phyloP scores from a whole-genome alignment of 1,139 yeast genomes.

The Blastobotrys indianensis region DNA sequence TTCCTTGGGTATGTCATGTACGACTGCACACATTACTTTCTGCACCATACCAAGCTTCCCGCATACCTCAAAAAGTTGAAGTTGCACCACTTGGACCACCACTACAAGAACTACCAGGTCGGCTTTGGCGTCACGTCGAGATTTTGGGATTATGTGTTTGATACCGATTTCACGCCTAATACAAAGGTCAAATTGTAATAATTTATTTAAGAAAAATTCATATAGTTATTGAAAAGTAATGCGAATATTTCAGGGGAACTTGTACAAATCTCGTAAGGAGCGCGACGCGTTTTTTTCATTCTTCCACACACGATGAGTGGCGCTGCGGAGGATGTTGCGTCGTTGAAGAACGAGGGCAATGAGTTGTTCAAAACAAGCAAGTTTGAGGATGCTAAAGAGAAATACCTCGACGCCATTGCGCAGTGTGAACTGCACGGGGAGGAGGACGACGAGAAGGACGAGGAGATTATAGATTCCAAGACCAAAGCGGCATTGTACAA shows the following conservation, averaged over 20 bases:
- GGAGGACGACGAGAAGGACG: slow-evolving; percentile 28
- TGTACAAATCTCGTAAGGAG: neutral
- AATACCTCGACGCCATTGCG: slow-evolving; percentile 60
- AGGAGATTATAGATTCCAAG: slow-evolving; percentile 28
- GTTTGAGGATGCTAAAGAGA: slow-evolving; percentile 53
- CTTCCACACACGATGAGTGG: slow-evolving; percentile 14
- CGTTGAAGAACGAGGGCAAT: slow-evolving; percentile 60
- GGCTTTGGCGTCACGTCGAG: slow-evolving; percentile 94
- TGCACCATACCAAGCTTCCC: slow-evolving; percentile 85
- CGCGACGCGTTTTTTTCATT: neutral
- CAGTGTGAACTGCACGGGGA: slow-evolving; percentile 19
- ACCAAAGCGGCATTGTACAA: slow-evolving; percentile 60
- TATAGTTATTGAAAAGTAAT: neutral
- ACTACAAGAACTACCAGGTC: slow-evolving; percentile 89
- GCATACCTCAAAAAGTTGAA: slow-evolving; percentile 67
- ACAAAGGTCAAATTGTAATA: slow-evolving; percentile 15
- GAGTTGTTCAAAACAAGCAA: slow-evolving; percentile 46
- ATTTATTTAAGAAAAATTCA: neutral
- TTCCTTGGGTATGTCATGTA: slow-evolving; percentile 86
- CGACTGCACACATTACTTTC: slow-evolving; percentile 82
- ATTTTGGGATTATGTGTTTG: slow-evolving; percentile 91
- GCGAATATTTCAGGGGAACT: neutral
- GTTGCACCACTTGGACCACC: slow-evolving; percentile 92
- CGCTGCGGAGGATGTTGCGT: slow-evolving; percentile 39
- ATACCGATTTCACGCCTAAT: slow-evolving; percentile 47